Conservation (phyloP, 2,329 filamentous ascomycete genomes). For the Sodiomyces alkalinus region DNA sequence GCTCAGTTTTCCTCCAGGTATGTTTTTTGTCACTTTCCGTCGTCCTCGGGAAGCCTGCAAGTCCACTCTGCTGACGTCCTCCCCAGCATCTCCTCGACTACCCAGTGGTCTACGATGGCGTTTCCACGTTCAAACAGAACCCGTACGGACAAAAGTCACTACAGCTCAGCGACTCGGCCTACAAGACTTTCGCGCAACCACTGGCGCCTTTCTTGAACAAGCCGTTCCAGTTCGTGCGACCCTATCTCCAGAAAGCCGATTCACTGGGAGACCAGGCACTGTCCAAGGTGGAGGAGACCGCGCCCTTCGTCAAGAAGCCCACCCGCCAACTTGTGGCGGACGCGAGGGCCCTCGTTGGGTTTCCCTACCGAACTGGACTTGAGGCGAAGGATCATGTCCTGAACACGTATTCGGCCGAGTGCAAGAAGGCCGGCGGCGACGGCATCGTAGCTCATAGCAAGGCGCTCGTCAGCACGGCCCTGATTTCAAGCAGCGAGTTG, state of each 20-base stretch:
- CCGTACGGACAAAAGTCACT: slow-evolving; percentile 74
- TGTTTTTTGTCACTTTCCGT: slow-evolving; percentile 4
- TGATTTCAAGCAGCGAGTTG: slow-evolving; percentile 52
- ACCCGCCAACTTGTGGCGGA: slow-evolving; percentile 54
- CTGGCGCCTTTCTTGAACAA: slow-evolving; percentile 63
- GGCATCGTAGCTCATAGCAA: slow-evolving; percentile 53
- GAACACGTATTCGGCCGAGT: slow-evolving; percentile 39
- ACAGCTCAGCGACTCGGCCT: slow-evolving; percentile 58
- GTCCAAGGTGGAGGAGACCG: slow-evolving; percentile 50
- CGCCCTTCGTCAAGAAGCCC: slow-evolving; percentile 63
- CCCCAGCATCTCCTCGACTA: slow-evolving; percentile 69
- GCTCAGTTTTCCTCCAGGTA: slow-evolving; percentile 36
- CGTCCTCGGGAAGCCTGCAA: background rate
- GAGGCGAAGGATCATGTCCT: slow-evolving; percentile 48
- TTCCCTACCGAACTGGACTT: slow-evolving; percentile 46
- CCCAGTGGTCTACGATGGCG: slow-evolving; percentile 65
- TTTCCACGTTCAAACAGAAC: slow-evolving; percentile 66
- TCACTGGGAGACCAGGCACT: slow-evolving; percentile 59
- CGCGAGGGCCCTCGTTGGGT: slow-evolving; percentile 43
- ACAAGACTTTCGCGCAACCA: slow-evolving; percentile 61
- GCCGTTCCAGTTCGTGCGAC: slow-evolving; percentile 69
- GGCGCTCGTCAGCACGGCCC: slow-evolving; percentile 51
- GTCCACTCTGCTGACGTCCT: slow-evolving; percentile 1
- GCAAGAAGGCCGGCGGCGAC: slow-evolving; percentile 48
- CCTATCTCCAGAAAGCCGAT: slow-evolving; percentile 76